A percentile compares a stretch with the other conserved stretches of the same genome.
Evolutionary conservation across 345 rosid species (phyloP).

Genomic region (Hibiscus mutabilis): DNA sequence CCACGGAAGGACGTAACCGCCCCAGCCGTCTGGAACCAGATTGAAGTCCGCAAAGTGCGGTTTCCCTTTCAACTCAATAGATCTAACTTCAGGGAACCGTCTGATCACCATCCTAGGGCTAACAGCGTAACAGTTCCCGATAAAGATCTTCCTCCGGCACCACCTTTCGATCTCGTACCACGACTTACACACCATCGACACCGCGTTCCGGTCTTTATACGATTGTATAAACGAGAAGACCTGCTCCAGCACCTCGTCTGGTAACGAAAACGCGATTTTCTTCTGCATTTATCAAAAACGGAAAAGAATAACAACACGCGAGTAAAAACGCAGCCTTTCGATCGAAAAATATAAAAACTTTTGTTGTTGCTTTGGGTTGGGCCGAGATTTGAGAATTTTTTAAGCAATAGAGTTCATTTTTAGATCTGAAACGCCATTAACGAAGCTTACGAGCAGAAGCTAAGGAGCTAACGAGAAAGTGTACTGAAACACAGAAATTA

Average conservation of each 20-base stretch:
- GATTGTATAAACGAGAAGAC: slow-evolving; percentile 58
- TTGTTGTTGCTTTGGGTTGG: neutral
- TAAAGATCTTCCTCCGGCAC: slow-evolving; percentile 53
- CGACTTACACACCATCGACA: slow-evolving; percentile 83
- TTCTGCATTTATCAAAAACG: slow-evolving; percentile 17
- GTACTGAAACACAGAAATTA: slow-evolving; percentile 7
- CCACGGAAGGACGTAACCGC: slow-evolving; percentile 84
- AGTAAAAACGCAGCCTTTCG: neutral
- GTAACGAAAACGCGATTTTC: slow-evolving; percentile 55
- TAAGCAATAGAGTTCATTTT: neutral
- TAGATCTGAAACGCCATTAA: slow-evolving; percentile 53
- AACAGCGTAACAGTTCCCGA: slow-evolving; percentile 90
- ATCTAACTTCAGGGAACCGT: slow-evolving; percentile 76
- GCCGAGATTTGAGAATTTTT: neutral
- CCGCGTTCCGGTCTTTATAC: slow-evolving; percentile 70
- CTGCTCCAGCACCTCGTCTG: slow-evolving; percentile 79
- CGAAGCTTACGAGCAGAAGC: slow-evolving; percentile 17
- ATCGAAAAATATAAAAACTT: neutral
- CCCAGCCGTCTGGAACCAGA: slow-evolving; percentile 93
- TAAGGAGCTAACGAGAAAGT: neutral
- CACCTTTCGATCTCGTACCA: slow-evolving; percentile 79
- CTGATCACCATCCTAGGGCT: slow-evolving; percentile 45
- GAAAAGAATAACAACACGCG: neutral
- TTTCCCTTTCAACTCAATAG: slow-evolving; percentile 82
- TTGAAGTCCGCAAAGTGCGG: slow-evolving; percentile 95